phyloP scores from a whole-genome alignment of 768 basidiomycete species.

The Auricularia sp. region DNA sequence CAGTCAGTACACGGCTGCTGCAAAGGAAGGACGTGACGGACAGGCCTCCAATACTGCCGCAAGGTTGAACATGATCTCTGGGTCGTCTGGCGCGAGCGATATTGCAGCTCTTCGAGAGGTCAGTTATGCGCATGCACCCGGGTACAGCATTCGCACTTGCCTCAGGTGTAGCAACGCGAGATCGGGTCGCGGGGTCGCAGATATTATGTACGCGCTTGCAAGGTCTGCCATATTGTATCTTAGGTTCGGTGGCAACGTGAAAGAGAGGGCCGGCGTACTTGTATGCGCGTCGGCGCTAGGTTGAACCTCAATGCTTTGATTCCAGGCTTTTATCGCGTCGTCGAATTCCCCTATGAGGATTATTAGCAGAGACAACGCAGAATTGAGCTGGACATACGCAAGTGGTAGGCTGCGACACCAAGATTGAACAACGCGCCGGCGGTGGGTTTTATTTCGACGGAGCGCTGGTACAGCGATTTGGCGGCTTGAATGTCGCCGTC shows the following conservation, averaged over 20 bases:
- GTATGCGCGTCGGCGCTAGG: constrained; percentile 84
- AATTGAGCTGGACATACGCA: constrained; percentile 43
- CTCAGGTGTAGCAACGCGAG: constrained; percentile 76
- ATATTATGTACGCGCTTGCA: constrained; percentile 83
- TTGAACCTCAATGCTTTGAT: constrained; percentile 70
- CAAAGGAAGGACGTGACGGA: constrained; percentile 27
- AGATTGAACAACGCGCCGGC: constrained; percentile 81
- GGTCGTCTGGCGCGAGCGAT: constrained; percentile 78
- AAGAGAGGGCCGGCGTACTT: constrained; percentile 33
- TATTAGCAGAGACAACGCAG: background rate
- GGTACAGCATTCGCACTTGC: constrained; percentile 28
- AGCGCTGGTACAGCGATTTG: constrained; percentile 65
- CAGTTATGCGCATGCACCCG: constrained; percentile 15
- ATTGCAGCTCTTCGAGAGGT: constrained; percentile 55
- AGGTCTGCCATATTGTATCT: constrained; percentile 41
- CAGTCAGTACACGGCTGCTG: constrained; percentile 18
- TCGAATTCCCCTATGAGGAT: constrained; percentile 66
- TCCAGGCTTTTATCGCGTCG: constrained; percentile 77
- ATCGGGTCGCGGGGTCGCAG: constrained; percentile 69
- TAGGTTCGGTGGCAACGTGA: constrained; percentile 8
- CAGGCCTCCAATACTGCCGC: constrained; percentile 86
- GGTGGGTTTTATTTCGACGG: constrained; percentile 67
- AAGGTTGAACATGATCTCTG: constrained; percentile 86
- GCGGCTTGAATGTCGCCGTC: constrained; percentile 78
- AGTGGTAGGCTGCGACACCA: constrained; percentile 82